Conservation (phyloP, 2,329 filamentous ascomycete genomes). For the Mariannaea elegans region DNA sequence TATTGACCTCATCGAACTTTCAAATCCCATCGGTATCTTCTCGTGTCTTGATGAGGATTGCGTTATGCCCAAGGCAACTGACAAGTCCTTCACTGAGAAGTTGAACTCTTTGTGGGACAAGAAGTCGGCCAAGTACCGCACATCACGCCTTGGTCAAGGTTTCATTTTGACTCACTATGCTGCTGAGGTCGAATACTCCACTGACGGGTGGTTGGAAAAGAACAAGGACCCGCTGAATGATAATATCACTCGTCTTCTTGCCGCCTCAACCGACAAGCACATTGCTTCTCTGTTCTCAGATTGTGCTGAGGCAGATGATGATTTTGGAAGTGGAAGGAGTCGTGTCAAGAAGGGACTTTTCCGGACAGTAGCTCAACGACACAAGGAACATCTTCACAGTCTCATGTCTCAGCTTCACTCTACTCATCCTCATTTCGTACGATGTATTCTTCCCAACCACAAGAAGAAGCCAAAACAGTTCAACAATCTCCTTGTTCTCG, state of each 20-base stretch:
- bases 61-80: constrained; percentile 98
- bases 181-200: constrained; percentile 96
- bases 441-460: constrained; percentile 97
- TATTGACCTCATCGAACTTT: constrained; percentile 94
- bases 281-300: constrained; percentile 87
- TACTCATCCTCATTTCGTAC: constrained; percentile 97
- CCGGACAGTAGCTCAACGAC: constrained; percentile 92
- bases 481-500: constrained; percentile 88
- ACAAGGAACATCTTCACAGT: constrained; percentile 98
- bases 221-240: constrained; percentile 99
- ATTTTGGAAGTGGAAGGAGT: constrained; percentile 71
- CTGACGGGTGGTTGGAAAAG: constrained; percentile 95
- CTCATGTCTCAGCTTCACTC: constrained; percentile 94
- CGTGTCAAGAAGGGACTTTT: constrained; percentile 97
- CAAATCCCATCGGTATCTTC: constrained; percentile 98
- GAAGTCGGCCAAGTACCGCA: constrained; percentile 91
- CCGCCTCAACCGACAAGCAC: constrained; percentile 82
- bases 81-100: constrained; percentile 97
- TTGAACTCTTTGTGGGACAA: constrained; percentile 97
- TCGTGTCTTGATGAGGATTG: constrained; percentile 97
- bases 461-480: constrained; percentile 97
- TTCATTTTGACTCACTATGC: constrained; percentile 98
- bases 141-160: constrained; percentile 86
- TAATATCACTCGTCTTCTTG: constrained; percentile 90
- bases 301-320: constrained; percentile 84